phyloP scores from a whole-genome alignment of 768 basidiomycete genomes.

The Hemileccinum rubropunctum region DNA sequence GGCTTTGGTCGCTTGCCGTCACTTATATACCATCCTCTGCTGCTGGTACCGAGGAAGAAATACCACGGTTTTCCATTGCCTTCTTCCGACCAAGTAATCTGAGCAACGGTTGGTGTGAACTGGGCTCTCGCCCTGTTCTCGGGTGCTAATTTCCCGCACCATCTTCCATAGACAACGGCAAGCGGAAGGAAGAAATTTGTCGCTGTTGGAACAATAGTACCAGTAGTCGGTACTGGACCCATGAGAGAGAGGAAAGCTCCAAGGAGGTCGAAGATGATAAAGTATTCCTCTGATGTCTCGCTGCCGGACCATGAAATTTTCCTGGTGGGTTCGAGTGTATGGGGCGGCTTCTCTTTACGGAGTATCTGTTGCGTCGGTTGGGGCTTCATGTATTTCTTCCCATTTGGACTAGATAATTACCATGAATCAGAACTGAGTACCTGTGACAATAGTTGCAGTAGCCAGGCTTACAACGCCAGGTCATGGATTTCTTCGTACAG shows the following conservation, averaged over 20 bases:
- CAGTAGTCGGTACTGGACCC: background rate
- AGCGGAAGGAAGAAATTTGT: background rate
- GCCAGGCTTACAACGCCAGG: background rate
- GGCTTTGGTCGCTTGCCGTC: too few species aligned
- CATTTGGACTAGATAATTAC: background rate
- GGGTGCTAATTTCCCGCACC: background rate
- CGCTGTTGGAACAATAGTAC: background rate
- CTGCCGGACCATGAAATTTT: background rate
- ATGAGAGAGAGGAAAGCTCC: background rate
- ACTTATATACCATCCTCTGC: background rate
- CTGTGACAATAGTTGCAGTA: background rate
- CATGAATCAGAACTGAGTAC: background rate
- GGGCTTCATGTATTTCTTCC: background rate
- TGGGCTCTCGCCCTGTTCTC: too few species aligned
- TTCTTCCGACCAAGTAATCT: background rate
- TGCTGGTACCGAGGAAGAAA: background rate
- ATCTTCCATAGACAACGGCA: background rate
- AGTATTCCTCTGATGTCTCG: background rate
- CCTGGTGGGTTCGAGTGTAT: background rate
- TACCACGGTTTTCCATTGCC: background rate
- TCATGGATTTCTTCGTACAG: background rate
- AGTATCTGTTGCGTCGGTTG: background rate
- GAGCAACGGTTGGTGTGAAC: background rate
- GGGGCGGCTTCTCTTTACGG: background rate
- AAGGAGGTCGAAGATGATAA: background rate